Conservation (phyloP, 306 rosid species). For the Mimosa bimucronata region DNA sequence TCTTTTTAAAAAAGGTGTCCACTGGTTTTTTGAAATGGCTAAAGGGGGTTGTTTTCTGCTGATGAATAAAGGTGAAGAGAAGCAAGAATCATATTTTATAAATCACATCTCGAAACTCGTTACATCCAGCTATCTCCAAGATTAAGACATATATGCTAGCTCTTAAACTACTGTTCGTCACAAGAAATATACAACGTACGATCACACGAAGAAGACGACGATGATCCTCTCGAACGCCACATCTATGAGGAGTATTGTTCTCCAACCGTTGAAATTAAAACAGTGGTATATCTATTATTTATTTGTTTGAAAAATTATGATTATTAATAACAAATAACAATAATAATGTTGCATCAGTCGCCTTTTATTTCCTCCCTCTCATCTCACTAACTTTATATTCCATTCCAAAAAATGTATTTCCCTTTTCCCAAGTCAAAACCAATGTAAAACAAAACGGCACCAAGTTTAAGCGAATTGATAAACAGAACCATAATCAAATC, state of each 20-base stretch:
- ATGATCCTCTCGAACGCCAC: constrained; percentile 38
- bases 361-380: constrained; percentile 10
- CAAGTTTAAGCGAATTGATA: constrained; percentile 5
- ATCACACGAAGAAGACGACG: constrained; percentile 21
- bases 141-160: constrained; percentile 15
- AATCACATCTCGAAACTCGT: constrained; percentile 20
- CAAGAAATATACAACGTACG: constrained; percentile 36
- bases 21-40: constrained; percentile 41
- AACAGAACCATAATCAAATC: background rate
- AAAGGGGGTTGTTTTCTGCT: constrained; percentile 42
- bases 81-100: constrained; percentile 25
- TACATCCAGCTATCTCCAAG: background rate
- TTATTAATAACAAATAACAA: constrained; percentile 40
- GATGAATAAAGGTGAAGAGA: constrained; percentile 38
- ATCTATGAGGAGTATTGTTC: constrained; percentile 50
- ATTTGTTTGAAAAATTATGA: constrained; percentile 35
- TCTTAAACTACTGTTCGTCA: constrained; percentile 20
- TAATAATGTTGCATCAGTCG: constrained; percentile 57
- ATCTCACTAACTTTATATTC: constrained; percentile 34
- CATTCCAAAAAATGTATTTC: constrained; percentile 47
- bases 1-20: constrained; percentile 44
- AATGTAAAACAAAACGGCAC: constrained; percentile 36
- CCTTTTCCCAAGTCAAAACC: constrained; percentile 61
- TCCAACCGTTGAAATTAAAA: constrained; percentile 52
- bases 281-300: constrained; percentile 23